phyloP scores from a whole-genome alignment of 345 rosid species.

The Rhodamnia rubescens region DNA sequence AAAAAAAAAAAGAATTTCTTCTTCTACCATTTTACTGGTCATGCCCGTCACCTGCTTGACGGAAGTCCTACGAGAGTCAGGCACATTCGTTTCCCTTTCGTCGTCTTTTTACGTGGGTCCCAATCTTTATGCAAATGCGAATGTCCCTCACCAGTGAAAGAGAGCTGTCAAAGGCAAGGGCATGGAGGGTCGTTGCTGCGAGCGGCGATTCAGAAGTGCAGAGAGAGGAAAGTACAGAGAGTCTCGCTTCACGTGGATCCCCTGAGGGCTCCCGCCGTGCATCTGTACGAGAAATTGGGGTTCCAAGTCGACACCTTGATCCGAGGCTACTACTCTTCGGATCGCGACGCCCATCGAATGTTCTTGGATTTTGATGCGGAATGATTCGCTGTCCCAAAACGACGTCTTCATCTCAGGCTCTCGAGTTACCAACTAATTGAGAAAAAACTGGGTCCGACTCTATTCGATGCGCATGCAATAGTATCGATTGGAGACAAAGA shows the following conservation, averaged over 20 bases:
- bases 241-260: slow-evolving; percentile 78
- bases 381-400: not conserved
- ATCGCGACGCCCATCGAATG: slow-evolving; percentile 74
- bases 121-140: not conserved
- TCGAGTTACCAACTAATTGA: not conserved
- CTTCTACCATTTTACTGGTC: not conserved
- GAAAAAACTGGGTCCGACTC: not conserved
- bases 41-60: slow-evolving; percentile 28
- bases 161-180: slow-evolving; percentile 50
- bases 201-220: slow-evolving; percentile 61
- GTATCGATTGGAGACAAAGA: not conserved
- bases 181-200: slow-evolving; percentile 59
- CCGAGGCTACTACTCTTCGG: slow-evolving; percentile 54
- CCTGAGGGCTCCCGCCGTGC: slow-evolving; percentile 47
- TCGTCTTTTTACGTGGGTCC: not conserved
- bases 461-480: not conserved
- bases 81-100: not conserved
- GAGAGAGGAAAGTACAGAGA: slow-evolving; percentile 51
- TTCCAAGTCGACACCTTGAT: slow-evolving; percentile 54
- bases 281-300: slow-evolving; percentile 61
- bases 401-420: not conserved
- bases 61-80: slow-evolving; percentile 13
- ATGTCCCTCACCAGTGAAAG: slow-evolving; percentile 39
- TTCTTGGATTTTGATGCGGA: slow-evolving; percentile 18
- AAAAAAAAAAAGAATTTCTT: not conserved